Conservation (phyloP, 2,329 filamentous ascomycete genomes). For the Penicillium sp. region DNA sequence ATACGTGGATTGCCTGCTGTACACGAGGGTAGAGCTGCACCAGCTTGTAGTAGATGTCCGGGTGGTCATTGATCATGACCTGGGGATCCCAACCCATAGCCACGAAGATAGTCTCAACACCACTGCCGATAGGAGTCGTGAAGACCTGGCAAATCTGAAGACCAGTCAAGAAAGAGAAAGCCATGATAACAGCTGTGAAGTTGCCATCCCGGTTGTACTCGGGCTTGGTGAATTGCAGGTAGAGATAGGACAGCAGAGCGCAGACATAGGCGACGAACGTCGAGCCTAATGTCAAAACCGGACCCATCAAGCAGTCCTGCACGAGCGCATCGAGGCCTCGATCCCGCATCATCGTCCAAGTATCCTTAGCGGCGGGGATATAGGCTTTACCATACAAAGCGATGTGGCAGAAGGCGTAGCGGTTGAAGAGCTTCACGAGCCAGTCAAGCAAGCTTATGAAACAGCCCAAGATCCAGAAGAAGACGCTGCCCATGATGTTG, state of each 20-base stretch:
- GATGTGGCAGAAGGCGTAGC: conserved; percentile 89
- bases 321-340: conserved; percentile 86
- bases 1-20: conserved; percentile 71
- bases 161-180: conserved; percentile 84
- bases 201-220: conserved; percentile 65
- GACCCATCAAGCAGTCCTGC: conserved; percentile 79
- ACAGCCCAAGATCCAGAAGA: conserved; percentile 74
- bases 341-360: conserved; percentile 86
- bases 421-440: conserved; percentile 83
- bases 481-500: conserved; percentile 62
- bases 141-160: conserved; percentile 87
- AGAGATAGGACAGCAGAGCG: conserved; percentile 79
- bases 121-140: conserved; percentile 79
- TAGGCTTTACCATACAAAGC: conserved; percentile 89
- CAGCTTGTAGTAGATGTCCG: conserved; percentile 75
- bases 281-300: conserved; percentile 69
- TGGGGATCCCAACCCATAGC: conserved; percentile 63
- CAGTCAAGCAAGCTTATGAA: conserved; percentile 75
- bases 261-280: conserved; percentile 81
- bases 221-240: conserved; percentile 75
- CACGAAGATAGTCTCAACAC: conserved; percentile 90
- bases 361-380: conserved; percentile 79
- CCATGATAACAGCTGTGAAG: conserved; percentile 74
- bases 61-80: conserved; percentile 74
- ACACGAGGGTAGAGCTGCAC: conserved; percentile 78